Base-by-base conservation (phyloP, 2,329 filamentous ascomycete genomes). In the Neoarthrinium moseri region DNA sequence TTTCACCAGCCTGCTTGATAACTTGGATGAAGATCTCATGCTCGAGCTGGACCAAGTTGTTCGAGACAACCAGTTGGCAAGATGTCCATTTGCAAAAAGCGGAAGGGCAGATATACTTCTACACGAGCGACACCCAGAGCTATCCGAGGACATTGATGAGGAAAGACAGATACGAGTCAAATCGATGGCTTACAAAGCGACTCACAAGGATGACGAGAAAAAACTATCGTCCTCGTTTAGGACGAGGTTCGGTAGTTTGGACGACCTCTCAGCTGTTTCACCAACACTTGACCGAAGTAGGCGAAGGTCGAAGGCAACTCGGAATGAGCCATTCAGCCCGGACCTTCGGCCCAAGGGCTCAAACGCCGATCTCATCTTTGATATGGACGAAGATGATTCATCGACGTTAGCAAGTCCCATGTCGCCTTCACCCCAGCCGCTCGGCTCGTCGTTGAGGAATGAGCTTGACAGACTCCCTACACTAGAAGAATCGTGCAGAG, bases 11-110 rank as follows among this genome's bases (percentile, higher is more conserved):
- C 76, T 92, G 13, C 76, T 99, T 3, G 88, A 95, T 53, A 86
- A 90, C 47, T 78, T 99, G 13, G 91, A 97, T 44, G 82, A 87
- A 33, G 86, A 95, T 49, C 70, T 97, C n/a, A 69, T 96, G 13
- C 58, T 78, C 3, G 89, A 96, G 44, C 76, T 99, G 3, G 90
- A 96, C 61, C 74, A 79, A 40, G 79, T 90, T 10, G 90, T 95
- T 12, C 84, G 86, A 48, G 81, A 84, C 35, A 95, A 96, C 55
- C 94, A 99, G 61, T 70, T 91, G 32, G 81, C 86, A 10, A 85
- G 81, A 44, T 81, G 87, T 41, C 90, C 90, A 0, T 84, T 92
- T 57, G 86, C 84, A 7, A 85, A 87, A 57, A 91, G 88, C 48
- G 87, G 86, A 3, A 80, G 84, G 51, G 81, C 86, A 1, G 86